Conservation (phyloP, 345 rosid species). For the Conringia planisiliqua region DNA sequence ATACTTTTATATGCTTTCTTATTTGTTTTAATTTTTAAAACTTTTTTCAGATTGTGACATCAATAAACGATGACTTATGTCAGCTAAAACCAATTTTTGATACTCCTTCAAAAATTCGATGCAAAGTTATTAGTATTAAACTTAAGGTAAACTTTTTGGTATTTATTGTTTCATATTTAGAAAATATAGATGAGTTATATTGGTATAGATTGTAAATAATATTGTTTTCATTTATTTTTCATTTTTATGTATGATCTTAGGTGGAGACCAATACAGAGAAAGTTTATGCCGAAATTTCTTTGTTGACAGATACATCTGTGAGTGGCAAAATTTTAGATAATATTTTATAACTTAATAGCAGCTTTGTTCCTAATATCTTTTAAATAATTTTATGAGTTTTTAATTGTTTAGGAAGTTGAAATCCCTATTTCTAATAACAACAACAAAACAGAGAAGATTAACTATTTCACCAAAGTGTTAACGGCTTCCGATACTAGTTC, state of each 20-base stretch:
- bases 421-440: background rate
- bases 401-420: background rate
- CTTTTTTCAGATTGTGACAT: constrained; percentile 37
- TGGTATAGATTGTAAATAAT: background rate
- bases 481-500: background rate
- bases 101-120: background rate
- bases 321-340: constrained; percentile 38
- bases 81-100: background rate
- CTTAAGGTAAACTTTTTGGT: constrained; percentile 17
- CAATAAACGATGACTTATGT: background rate
- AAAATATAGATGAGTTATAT: background rate
- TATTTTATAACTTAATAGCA: background rate
- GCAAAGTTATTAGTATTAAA: constrained; percentile 18
- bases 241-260: constrained; percentile 32
- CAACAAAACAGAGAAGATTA: background rate
- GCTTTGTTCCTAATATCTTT: background rate
- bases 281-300: constrained; percentile 45
- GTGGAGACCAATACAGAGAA: constrained; percentile 53
- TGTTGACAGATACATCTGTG: constrained; percentile 51
- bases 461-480: background rate
- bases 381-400: background rate
- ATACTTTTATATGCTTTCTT: background rate
- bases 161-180: background rate
- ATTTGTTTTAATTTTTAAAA: background rate
- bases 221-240: background rate